Base-by-base conservation (phyloP, 2,329 filamentous ascomycete species). In the Arthroderma uncinatum region DNA sequence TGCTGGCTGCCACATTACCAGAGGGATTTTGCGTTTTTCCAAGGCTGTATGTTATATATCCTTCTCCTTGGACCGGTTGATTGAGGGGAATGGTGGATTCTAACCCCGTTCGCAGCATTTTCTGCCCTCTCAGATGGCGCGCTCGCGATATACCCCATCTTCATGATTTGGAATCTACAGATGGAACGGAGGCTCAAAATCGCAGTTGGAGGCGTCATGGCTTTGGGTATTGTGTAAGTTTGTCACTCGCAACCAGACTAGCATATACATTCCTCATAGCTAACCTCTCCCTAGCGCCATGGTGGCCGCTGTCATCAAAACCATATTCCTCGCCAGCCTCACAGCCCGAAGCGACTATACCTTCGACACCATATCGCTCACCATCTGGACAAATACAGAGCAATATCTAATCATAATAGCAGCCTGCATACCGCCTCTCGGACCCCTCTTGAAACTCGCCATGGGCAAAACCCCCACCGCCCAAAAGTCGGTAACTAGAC, bases 351-450 rank as follows among this genome's bases (percentile, higher is more conserved):
- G 25, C 7, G 59, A 61, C 48, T 57, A 57, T 25, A 59, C 59
- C 21, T 61, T 57, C 16, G 44, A 55, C 30, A 61, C 54, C 5
- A 36, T 56, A 12, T 23, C 19, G 2, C 53, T 61, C 4, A 56
- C 48, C 25, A 42, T 56, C 7, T 59, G 57, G 55, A 48, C 57
- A 8, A 28, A 44, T 23, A 59, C 55, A 30, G 57, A 61, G 4
- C 59, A 61, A 55, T 61, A 61, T 23, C n/a, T 61, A 23, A 61
- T 61, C 19, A 57, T 61, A 48, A 59, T 61, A 40, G 59, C 57
- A 5, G 57, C 54, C 39, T 60, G 54, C 34, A 61, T 61, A 19
- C 59, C 59, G 7, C 53, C 55, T 7, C 44, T 61, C 6, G 57
- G 47, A 0, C 59, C 59, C 2, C 39, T 59, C 2, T 54, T 56